Conservation (phyloP, 106 monocot species). For the Platanthera guangdongensis region DNA sequence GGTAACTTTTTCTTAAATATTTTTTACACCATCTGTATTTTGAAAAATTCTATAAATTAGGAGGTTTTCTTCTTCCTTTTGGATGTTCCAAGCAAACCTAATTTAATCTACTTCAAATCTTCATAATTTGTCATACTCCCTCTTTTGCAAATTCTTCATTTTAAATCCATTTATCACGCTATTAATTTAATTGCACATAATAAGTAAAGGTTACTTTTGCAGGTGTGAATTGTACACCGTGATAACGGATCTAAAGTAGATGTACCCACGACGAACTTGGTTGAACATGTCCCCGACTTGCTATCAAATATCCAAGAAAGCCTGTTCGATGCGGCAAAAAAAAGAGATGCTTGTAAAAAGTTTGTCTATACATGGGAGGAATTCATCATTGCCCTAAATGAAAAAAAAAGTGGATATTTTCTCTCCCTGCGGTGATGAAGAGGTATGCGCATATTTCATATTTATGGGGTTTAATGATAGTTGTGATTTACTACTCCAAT, state of each 20-base stretch:
- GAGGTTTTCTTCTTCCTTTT: background rate
- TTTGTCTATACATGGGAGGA: slow-evolving; percentile 63
- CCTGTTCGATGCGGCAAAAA: slow-evolving; percentile 69
- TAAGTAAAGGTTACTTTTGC: background rate
- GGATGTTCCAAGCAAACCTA: background rate
- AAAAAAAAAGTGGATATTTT: slow-evolving; percentile 81
- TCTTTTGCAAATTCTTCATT: background rate
- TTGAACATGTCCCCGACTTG: slow-evolving; percentile 52
- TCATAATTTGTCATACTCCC: background rate
- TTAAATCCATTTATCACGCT: background rate
- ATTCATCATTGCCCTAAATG: slow-evolving; percentile 58
- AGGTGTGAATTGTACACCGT: slow-evolving; percentile 82
- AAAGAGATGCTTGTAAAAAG: slow-evolving; percentile 78
- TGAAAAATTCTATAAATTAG: too few relatives aligned
- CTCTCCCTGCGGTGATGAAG: slow-evolving; percentile 96
- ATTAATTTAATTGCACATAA: background rate
- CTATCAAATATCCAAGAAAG: slow-evolving; percentile 53
- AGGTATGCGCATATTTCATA: slow-evolving; percentile 34
- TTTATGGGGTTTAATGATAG: too few relatives aligned
- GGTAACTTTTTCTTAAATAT: slow-evolving; percentile 28
- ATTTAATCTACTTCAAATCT: background rate
- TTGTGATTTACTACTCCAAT: too few relatives aligned
- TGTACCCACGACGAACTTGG: slow-evolving; percentile 44
- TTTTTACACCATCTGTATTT: too few relatives aligned
- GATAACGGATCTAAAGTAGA: slow-evolving; percentile 80